Base-by-base conservation (phyloP, 208 protist species). In the Borovskyia barvae region DNA sequence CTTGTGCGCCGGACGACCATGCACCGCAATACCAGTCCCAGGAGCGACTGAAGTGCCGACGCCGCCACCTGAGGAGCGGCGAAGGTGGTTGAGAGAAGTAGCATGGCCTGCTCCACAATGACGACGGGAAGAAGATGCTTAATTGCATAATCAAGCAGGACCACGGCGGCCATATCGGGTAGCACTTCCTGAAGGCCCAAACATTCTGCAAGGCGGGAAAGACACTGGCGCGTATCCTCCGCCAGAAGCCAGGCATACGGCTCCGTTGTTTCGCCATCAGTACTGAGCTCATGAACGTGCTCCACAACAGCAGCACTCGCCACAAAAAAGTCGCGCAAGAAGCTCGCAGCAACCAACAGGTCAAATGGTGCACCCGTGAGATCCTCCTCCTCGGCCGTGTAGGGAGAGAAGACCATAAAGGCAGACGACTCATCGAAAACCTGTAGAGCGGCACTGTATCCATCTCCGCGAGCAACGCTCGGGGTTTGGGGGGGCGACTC, bases 81-180 rank as follows among this genome's bases (percentile, higher is more conserved):
- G 11, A 66, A 55, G 37, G 70, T 74, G 53, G 68, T 76, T 1
- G 65, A 66, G 2, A 85, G 47, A 24, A 48, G 26, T 32, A 80
- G 35, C 24, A 89, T 64, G 9, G 59, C 48, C 46, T 68, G 45
- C 17, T 64, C 56, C 8, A 92, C 36, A 4, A 75, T 33, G 5
- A 70, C 50, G 14, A 58, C 66, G 17, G 75, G 52, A 24, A 67
- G 63, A 5, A 87, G 41, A 32, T 76, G 66, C 43, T 81, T 80
- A 32, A 85, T 72, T 6, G 67, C 53, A 24, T 68, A 83, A 67
- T 92, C 81, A 43, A 92, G 61, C 5, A 87, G 49, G 2, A 83
- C 52, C 5, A 92, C 60, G 30, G 68, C 60, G 2, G 75, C 66
- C 39, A 79, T 71, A 25, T 82, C 81, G 14, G 68, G 40, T 30